phyloP scores from a whole-genome alignment of 1,284 basidiomycete species.

The Wolfiporia cocos region DNA sequence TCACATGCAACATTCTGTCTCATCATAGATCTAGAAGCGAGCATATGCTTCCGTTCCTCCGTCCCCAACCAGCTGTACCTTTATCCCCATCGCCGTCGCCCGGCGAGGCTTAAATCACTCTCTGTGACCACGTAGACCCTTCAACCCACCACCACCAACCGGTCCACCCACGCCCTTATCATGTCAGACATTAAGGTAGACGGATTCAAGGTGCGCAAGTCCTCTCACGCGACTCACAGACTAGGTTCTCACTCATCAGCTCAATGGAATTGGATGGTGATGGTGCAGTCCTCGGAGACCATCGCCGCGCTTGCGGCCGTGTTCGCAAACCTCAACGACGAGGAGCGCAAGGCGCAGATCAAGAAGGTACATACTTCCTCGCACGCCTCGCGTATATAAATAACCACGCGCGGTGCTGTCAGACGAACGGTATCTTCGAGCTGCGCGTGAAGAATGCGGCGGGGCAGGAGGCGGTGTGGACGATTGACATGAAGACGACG shows the following conservation, averaged over 20 bases:
- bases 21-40: no score
- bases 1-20: no score
- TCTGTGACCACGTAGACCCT: not conserved
- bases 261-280: not conserved
- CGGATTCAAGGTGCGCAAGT: conserved; percentile 28
- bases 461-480: conserved; percentile 80
- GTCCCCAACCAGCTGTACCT: not conserved
- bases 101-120: no score
- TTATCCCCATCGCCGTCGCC: not conserved
- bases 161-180: no score
- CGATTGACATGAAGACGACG: conserved; percentile 94
- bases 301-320: conserved; percentile 56
- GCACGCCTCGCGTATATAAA: not conserved
- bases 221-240: not conserved
- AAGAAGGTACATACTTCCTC: conserved; percentile 62
- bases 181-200: conserved; percentile 34
- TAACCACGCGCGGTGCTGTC: not conserved
- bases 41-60: no score
- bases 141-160: not conserved
- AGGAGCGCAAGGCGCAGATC: conserved; percentile 75
- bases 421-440: conserved; percentile 94
- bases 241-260: no score
- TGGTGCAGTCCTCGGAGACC: conserved; percentile 55
- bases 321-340: conserved; percentile 60
- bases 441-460: conserved; percentile 76